A percentile compares a stretch with the other conserved stretches of the same genome.
These are phyloP conservation scores for Populus pruinosa DNA, from an alignment of 345 rosid species.

Conservation along the genomic window DNA sequence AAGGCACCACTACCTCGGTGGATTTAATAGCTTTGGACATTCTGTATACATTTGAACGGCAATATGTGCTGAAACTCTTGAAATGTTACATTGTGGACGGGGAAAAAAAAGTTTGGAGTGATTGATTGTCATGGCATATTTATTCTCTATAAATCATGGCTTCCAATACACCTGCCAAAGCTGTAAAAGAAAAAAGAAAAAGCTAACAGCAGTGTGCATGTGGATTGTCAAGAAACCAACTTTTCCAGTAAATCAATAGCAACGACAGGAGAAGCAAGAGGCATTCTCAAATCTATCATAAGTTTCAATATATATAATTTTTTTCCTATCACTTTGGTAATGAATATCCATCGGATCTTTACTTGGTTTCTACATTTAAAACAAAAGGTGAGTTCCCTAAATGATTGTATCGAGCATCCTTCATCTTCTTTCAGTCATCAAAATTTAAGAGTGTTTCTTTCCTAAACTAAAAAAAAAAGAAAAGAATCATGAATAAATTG, in stretches of 20 bases:
- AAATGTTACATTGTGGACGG: background rate
- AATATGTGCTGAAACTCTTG: background rate
- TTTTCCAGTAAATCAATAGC: constrained; percentile 45
- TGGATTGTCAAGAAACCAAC: constrained; percentile 27
- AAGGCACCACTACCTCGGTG: background rate
- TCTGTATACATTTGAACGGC: background rate
- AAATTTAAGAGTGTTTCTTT: constrained; percentile 35
- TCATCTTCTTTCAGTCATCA: constrained; percentile 30
- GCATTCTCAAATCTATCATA: constrained; percentile 27
- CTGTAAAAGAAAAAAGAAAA: constrained; percentile 20
- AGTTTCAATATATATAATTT: constrained; percentile 19
- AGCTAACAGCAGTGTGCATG: constrained; percentile 4
- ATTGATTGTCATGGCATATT: background rate
- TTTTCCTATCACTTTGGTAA: constrained; percentile 28
- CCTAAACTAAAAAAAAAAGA: constrained; percentile 30
- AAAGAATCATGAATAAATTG: constrained; percentile 49
- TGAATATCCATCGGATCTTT: constrained; percentile 22
- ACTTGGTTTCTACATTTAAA: constrained; percentile 28
- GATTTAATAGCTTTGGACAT: constrained; percentile 1
- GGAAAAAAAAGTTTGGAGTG: background rate
- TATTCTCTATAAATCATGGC: constrained; percentile 22
- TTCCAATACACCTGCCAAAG: constrained; percentile 25
- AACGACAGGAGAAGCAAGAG: constrained; percentile 21
- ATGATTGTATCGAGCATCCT: constrained; percentile 27
- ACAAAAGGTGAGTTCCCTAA: constrained; percentile 19